These are phyloP conservation scores for Russula abietina DNA, from an alignment of 768 basidiomycete species.

Conservation along the genomic window DNA sequence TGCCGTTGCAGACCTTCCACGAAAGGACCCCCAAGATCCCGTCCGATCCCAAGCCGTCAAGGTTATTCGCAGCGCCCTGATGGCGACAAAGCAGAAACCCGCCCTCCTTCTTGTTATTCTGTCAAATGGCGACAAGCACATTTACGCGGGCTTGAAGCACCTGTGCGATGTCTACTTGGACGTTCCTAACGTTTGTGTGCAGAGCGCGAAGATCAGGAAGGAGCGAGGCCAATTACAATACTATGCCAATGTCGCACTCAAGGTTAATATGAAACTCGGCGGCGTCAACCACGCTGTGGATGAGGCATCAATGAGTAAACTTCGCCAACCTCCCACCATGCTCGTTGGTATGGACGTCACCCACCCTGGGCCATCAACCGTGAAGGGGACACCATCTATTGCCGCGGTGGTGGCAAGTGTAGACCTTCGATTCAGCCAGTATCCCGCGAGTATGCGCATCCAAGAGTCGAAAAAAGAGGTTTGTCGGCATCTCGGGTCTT, in stretches of 20 bases:
- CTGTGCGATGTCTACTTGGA: conserved; percentile 47
- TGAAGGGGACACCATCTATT: conserved; percentile 47
- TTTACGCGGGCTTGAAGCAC: conserved; percentile 49
- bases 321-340: conserved; percentile 42
- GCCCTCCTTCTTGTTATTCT: conserved; percentile 43
- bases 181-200: conserved; percentile 64
- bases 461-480: conserved; percentile 70
- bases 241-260: conserved; percentile 50
- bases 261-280: conserved; percentile 51
- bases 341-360: conserved; percentile 62
- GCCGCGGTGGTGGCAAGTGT: conserved; percentile 50
- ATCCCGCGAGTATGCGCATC: conserved; percentile 45
- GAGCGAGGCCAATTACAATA: conserved; percentile 50
- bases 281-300: conserved; percentile 48
- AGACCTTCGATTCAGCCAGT: conserved; percentile 42
- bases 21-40: conserved; percentile 47
- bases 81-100: conserved; percentile 37
- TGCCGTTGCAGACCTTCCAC: conserved; percentile 44
- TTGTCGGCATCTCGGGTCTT: background rate
- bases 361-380: conserved; percentile 71
- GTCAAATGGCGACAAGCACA: conserved; percentile 41
- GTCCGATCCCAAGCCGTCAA: conserved; percentile 46
- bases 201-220: conserved; percentile 63
- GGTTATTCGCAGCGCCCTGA: conserved; percentile 40
- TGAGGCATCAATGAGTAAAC: conserved; percentile 34